A percentile compares a stretch with the other conserved stretches of the same genome.
Conservation (phyloP, 2,329 filamentous ascomycete species). For the Podosphaera xanthii region DNA sequence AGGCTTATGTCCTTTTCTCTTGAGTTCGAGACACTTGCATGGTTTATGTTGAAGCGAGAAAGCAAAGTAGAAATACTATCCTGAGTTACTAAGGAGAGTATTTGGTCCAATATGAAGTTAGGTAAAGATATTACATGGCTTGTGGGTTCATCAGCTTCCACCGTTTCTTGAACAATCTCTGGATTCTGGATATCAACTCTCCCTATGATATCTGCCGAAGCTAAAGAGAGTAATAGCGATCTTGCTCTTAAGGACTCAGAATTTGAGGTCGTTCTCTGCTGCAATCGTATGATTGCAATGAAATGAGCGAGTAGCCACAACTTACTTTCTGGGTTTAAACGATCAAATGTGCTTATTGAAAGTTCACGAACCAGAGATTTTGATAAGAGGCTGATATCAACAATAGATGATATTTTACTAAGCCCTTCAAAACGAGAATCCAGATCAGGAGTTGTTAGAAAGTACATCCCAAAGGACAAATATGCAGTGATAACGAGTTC, state of each 20-base stretch:
- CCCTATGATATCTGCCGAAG: conserved; percentile 27
- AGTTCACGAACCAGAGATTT: conserved; percentile 10
- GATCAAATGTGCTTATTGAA: conserved; percentile 7
- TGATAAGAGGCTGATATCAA: conserved; percentile 12
- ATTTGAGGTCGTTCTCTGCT: conserved; percentile 17
- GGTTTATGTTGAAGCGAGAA: conserved; percentile 14
- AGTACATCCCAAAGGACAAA: conserved; percentile 13
- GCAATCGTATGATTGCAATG: conserved; percentile 29
- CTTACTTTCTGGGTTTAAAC: conserved; percentile 18
- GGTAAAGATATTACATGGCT: conserved; percentile 17
- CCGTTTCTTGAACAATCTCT: conserved; percentile 15
- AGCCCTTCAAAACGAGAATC: conserved; percentile 8
- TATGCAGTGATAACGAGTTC: conserved; percentile 8
- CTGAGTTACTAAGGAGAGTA: conserved; percentile 51
- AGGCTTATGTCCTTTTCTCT: conserved; percentile 36
- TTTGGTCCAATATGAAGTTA: conserved; percentile 38
- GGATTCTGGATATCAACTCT: conserved; percentile 24
- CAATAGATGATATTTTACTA: conserved; percentile 8
- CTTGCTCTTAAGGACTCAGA: conserved; percentile 26
- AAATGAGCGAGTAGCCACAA: conserved; percentile 47
- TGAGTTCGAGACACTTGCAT: conserved; percentile 9
- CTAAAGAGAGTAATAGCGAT: conserved; percentile 28
- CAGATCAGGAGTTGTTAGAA: conserved; percentile 15
- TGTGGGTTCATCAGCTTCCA: conserved; percentile 10
- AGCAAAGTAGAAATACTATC: conserved; percentile 38